Evolutionary conservation across 78 protist species (phyloP), one percentile per base, ranked within the genome.

Genomic region (Dictyostelium brefeldianum): DNA sequence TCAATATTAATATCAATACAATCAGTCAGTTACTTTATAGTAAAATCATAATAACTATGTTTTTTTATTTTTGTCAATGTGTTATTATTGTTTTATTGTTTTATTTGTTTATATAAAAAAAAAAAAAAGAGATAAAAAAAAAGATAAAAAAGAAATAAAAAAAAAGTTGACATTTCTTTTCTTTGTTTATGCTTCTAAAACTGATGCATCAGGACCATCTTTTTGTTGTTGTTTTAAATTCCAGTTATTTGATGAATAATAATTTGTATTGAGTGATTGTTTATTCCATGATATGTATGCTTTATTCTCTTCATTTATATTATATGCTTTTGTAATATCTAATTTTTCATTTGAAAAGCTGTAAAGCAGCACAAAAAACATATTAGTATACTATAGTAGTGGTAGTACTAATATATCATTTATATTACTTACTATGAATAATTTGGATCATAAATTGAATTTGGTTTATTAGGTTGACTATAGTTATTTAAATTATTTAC

Each of bases 321-420:
- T 70, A 41, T 70, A 70, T 18, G 78, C 78, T 20, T 36, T 41
- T 17, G 78, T 70, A 36, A 70, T 70, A 41, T 70, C 78, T 18
- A 41, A 15, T 18, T 70, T 70, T 70, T 70, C 78, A 18, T 70
- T 70, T 15, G 78, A 31, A 70, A 70, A 41, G 31, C 47, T 36
- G 43, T n/a, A 36, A 36, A 36, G 43, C 1, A 36, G n/a, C n/a
- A n/a, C n/a, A 36, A 36, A 36, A 36, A 36, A 36, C 2, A 36
- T 36, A 36, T 36, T 36, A 36, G 43, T 36, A 36, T 2, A 36
- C 43, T 36, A 3, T 36, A 36, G 43, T 36, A 36, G 43, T 36
- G 2, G 43, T 36, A 36, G 2, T 36, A 36, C 43, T 36, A 36
- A 3, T 1, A 36, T 36, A 36, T 36, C 1, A 36, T 36, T 36